Percentiles rank a stretch among this genome's conserved stretches.
phyloP scores from a whole-genome alignment of 768 basidiomycete species.

The Mycena latifolia region DNA sequence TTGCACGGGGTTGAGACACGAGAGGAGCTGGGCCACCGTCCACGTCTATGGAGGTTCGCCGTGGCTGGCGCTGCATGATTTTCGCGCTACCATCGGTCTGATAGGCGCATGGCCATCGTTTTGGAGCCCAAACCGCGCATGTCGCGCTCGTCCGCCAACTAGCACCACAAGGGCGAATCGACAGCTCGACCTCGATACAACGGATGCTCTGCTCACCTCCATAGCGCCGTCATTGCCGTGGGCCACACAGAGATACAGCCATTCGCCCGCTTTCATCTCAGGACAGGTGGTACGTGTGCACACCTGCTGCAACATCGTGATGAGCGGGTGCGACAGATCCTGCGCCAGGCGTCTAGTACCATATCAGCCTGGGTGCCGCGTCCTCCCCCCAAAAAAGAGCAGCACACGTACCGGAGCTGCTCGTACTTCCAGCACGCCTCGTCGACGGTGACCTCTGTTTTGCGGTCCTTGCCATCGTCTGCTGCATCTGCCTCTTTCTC shows the following conservation, averaged over 20 bases:
- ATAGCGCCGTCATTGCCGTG: slow-evolving; percentile 90
- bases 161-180: too few species aligned
- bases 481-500: slow-evolving; percentile 42
- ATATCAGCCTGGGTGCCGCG: slow-evolving; percentile 1
- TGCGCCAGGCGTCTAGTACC: slow-evolving; percentile 83
- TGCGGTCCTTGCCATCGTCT: slow-evolving; percentile 52
- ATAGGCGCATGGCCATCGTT: too few species aligned
- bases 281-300: slow-evolving; percentile 91
- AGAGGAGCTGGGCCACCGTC: too few species aligned
- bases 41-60: too few species aligned
- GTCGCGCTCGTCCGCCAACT: not conserved
- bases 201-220: slow-evolving; percentile 66
- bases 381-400: not conserved
- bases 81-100: too few species aligned
- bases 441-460: slow-evolving; percentile 73
- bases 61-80: too few species aligned
- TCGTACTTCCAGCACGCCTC: slow-evolving; percentile 88
- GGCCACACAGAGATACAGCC: slow-evolving; percentile 96
- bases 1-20: too few species aligned
- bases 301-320: slow-evolving; percentile 87
- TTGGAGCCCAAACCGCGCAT: too few species aligned
- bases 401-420: slow-evolving; percentile 56
- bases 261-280: slow-evolving; percentile 99
- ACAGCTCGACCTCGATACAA: not conserved
- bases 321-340: slow-evolving; percentile 87